Evolutionary conservation across 1,284 basidiomycete species (phyloP).

Genomic region (Hypsizygus ulmarius): DNA sequence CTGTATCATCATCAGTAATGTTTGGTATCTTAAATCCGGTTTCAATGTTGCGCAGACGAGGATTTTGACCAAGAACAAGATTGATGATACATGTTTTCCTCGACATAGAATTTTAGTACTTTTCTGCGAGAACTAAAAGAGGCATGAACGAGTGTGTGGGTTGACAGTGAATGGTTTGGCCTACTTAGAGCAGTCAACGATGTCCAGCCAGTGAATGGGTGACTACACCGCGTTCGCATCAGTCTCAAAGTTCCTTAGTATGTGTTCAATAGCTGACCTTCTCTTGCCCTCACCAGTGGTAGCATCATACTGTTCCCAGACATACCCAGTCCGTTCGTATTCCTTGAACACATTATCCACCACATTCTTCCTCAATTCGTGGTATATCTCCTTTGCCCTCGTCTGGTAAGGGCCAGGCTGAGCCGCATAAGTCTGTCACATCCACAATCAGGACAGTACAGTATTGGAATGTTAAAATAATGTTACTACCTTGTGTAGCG

Average conservation of each 20-base stretch:
- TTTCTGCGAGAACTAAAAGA: constrained; percentile 53
- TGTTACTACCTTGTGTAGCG: constrained; percentile 66
- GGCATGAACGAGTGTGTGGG: not conserved
- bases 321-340: constrained; percentile 87
- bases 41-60: too few species aligned
- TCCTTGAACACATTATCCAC: constrained; percentile 90
- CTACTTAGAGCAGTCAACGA: constrained; percentile 68
- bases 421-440: constrained; percentile 67
- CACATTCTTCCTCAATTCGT: constrained; percentile 76
- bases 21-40: too few species aligned
- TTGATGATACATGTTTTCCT: not conserved
- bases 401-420: constrained; percentile 79
- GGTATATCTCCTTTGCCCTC: constrained; percentile 76
- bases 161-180: constrained; percentile 15
- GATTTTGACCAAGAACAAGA: not conserved
- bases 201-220: constrained; percentile 94
- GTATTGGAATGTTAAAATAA: constrained; percentile 7
- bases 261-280: constrained; percentile 49
- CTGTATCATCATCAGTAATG: too few species aligned
- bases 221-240: constrained; percentile 44
- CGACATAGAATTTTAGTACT: constrained; percentile 38
- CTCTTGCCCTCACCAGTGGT: constrained; percentile 78
- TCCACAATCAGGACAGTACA: not conserved
- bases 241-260: constrained; percentile 2
- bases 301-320: constrained; percentile 96